phyloP scores from a whole-genome alignment of 1,284 basidiomycete genomes.

The Gymnopus androsaceus region DNA sequence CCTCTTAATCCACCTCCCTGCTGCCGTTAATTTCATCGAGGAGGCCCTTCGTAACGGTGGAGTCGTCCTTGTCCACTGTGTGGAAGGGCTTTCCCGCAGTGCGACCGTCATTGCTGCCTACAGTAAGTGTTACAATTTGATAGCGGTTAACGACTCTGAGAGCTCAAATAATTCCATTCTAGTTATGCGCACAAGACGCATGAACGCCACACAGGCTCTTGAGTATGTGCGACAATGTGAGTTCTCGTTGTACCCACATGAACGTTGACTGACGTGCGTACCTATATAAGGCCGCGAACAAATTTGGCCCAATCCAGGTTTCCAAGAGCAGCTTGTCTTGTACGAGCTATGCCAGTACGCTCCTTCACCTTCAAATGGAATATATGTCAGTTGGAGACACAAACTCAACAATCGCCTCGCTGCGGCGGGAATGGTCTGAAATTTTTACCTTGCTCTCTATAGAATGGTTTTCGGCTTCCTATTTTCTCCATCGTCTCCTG shows the following conservation, averaged over 20 bases:
- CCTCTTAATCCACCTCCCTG: slow-evolving; percentile 77
- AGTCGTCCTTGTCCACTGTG: slow-evolving; percentile 81
- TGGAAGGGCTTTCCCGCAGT: slow-evolving; percentile 80
- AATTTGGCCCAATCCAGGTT: slow-evolving; percentile 77
- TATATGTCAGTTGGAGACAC: slow-evolving; percentile 67
- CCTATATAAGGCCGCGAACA: slow-evolving; percentile 63
- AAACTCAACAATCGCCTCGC: slow-evolving; percentile 44
- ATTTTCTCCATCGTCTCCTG: too few relatives aligned
- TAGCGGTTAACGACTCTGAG: background rate
- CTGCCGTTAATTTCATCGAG: slow-evolving; percentile 79
- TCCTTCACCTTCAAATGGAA: slow-evolving; percentile 61
- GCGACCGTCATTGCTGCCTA: slow-evolving; percentile 85
- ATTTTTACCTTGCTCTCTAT: background rate
- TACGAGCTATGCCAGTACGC: slow-evolving; percentile 75
- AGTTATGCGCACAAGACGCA: slow-evolving; percentile 75
- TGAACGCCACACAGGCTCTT: slow-evolving; percentile 61
- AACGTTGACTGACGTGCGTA: slow-evolving; percentile 15
- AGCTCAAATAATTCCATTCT: slow-evolving; percentile 16
- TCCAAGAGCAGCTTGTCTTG: slow-evolving; percentile 75
- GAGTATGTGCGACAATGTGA: slow-evolving; percentile 63
- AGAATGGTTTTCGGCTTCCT: background rate
- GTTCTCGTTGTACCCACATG: slow-evolving; percentile 6
- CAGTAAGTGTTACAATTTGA: slow-evolving; percentile 43
- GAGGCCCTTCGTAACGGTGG: slow-evolving; percentile 67
- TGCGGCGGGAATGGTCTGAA: slow-evolving; percentile 34